A percentile compares a stretch with the other conserved stretches of the same genome.
These are phyloP conservation scores for Mortierella sp. DNA, from an alignment of 371 early-diverging fungal species.

Conservation along the genomic window DNA sequence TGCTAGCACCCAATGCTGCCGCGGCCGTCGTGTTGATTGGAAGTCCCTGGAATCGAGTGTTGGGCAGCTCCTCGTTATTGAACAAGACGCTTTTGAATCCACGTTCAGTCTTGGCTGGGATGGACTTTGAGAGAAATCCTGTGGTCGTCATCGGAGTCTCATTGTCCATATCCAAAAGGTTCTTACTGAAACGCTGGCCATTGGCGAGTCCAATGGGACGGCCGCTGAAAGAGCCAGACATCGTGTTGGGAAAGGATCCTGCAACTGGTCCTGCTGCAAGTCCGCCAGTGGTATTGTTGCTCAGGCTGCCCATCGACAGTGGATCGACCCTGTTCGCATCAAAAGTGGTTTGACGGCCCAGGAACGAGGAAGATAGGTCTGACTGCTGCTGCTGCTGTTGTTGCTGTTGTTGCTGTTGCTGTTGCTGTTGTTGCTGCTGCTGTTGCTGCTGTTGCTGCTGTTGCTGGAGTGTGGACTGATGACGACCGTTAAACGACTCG, in stretches of 20 bases:
- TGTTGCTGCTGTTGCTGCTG: conserved; percentile 24
- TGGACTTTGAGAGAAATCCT: conserved; percentile 52
- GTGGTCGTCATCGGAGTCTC: conserved; percentile 31
- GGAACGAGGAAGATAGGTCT: conserved; percentile 44
- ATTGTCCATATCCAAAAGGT: conserved; percentile 29
- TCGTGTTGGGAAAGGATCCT: conserved; percentile 45
- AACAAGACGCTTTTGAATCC: conserved; percentile 68
- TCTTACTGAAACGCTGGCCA: conserved; percentile 45
- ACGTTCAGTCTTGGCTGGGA: conserved; percentile 55
- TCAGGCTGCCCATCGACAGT: conserved; percentile 41
- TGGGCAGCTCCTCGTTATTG: conserved; percentile 60
- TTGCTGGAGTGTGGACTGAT: conserved; percentile 24
- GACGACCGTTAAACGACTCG: conserved; percentile 49
- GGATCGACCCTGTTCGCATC: conserved; percentile 49
- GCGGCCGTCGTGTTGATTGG: conserved; percentile 56
- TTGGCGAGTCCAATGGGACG: conserved; percentile 21
- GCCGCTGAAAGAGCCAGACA: conserved; percentile 40
- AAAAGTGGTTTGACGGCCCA: conserved; percentile 40
- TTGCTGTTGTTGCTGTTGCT: conserved; percentile 28
- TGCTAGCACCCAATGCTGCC: conserved; percentile 36
- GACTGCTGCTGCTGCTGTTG: conserved; percentile 21
- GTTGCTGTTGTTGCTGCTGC: conserved; percentile 28
- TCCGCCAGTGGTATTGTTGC: conserved; percentile 27
- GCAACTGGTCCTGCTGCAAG: conserved; percentile 31
- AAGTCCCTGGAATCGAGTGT: conserved; percentile 55